Base-by-base conservation (phyloP, 768 basidiomycete genomes). In the Mycena alexandri region DNA sequence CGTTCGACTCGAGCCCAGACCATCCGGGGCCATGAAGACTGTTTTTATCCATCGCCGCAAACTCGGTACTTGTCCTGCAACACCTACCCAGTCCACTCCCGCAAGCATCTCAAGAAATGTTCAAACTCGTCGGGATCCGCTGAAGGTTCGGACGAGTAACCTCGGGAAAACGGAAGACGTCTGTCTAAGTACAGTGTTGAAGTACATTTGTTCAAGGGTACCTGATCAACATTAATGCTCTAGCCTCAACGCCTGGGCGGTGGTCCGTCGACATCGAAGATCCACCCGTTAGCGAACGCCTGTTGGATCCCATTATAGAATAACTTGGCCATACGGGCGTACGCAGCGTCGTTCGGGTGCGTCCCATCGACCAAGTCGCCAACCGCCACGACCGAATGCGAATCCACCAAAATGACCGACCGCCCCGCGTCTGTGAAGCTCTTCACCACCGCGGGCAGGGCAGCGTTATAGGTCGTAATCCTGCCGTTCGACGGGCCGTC, bases 301-400 rank as follows among this genome's bases (percentile, higher is more conserved):
- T 11, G 21, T 33, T 55, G 53, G 9, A 63, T 38, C 10, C 62
- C 53, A n/a, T 47, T 21, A 42, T 63, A 63, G 36, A 63, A 63
- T 34, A 63, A 52, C 14, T 29, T 12, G 29, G 43, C 62, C 53
- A 63, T 56, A 9, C 62, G 53, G 14, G 53, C 62, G 36, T 63
- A 63, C 52, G 33, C 62, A 0, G 62, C 62, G 24, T 63, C 62
- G 54, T 55, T 41, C 42, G 62, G 62, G 24, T 63, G 52, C 43
- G 62, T 63, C 34, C 62, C 62, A 19, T 63, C 62, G 3, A 63
- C 62, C 34, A 63, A 11, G 25, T 63, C 62, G 14, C 52, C 51
- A 17, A 63, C 43, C 44, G 62, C 62, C 12, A 63, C 34, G 13
- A 63, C 62, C 8, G 53, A 42, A 14, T 63, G 53, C 9, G 14